Percentiles rank a stretch among this genome's conserved stretches.
phyloP scores from a whole-genome alignment of 768 basidiomycete genomes.

The Strobilomyces echinocephalus region DNA sequence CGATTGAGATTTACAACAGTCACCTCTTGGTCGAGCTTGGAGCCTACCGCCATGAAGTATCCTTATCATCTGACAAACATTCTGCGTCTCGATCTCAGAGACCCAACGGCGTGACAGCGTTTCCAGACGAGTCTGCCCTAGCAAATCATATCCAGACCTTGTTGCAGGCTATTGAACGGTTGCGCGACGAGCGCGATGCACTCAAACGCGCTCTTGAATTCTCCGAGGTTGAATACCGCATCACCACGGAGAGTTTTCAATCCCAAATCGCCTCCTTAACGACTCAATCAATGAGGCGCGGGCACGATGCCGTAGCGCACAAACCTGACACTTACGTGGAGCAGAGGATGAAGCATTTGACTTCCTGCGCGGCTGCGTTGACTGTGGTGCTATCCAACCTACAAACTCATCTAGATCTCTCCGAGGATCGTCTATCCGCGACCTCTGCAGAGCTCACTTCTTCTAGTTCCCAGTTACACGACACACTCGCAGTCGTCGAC shows the following conservation, averaged over 20 bases:
- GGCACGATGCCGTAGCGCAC: constrained; percentile 14
- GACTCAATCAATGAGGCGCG: constrained; percentile 19
- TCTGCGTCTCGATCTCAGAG: background rate
- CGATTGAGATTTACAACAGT: constrained; percentile 10
- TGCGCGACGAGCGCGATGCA: constrained; percentile 61
- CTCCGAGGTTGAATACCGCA: constrained; percentile 60
- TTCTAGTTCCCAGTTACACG: constrained; percentile 14
- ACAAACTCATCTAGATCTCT: constrained; percentile 26
- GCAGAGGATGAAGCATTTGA: constrained; percentile 27
- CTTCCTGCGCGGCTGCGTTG: constrained; percentile 32
- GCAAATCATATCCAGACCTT: constrained; percentile 50
- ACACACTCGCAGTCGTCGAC: constrained; percentile 17
- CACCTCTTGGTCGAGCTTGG: constrained; percentile 20
- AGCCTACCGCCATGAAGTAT: background rate
- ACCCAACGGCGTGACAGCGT: background rate
- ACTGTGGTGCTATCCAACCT: constrained; percentile 39
- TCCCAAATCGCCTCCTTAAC: constrained; percentile 39
- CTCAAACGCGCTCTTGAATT: constrained; percentile 64
- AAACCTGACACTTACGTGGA: constrained; percentile 4
- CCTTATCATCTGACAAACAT: background rate
- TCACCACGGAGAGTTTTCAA: constrained; percentile 57
- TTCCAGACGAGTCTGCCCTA: constrained; percentile 21
- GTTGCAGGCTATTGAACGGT: constrained; percentile 57
- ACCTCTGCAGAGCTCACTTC: constrained; percentile 12
- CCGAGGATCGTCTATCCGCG: constrained; percentile 11